Evolutionary conservation across 2,329 filamentous ascomycete genomes (phyloP).

Genomic region (Ophiostoma australiae): DNA sequence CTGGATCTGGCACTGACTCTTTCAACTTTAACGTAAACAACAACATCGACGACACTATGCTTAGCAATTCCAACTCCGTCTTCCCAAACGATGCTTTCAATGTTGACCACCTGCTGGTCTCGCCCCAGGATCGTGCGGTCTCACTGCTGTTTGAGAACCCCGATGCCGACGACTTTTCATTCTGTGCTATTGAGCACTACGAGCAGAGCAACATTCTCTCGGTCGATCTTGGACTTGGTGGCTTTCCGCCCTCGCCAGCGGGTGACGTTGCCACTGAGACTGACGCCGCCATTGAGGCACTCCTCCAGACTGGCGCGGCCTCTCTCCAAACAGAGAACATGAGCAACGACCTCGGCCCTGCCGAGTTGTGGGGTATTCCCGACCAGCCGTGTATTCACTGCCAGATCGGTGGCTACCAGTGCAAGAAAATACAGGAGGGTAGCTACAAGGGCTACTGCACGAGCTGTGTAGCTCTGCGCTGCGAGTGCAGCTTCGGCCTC

Average conservation of each 20-base stretch:
- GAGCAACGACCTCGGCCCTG: constrained; percentile 33
- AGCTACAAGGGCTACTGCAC: constrained; percentile 57
- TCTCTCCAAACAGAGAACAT: constrained; percentile 31
- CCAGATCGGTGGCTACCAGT: constrained; percentile 49
- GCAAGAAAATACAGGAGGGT: constrained; percentile 58
- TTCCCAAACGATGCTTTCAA: constrained; percentile 26
- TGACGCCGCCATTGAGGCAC: constrained; percentile 16
- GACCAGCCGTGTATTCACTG: constrained; percentile 51
- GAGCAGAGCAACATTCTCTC: constrained; percentile 37
- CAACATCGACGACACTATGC: constrained; percentile 25
- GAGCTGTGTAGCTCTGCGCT: constrained; percentile 55
- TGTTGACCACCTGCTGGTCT: constrained; percentile 18
- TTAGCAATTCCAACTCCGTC: constrained; percentile 30
- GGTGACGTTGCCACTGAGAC: constrained; percentile 20
- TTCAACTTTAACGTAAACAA: background rate
- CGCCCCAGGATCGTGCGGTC: constrained; percentile 30
- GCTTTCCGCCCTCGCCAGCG: background rate
- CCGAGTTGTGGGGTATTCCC: constrained; percentile 39
- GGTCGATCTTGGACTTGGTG: constrained; percentile 23
- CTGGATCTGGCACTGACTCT: background rate
- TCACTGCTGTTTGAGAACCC: constrained; percentile 52
- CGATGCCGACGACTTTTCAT: constrained; percentile 56
- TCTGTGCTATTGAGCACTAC: constrained; percentile 56
- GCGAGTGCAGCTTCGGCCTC: constrained; percentile 53
- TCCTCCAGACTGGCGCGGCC: background rate